Evolutionary conservation across 164 flowering plant genomes (phyloP), one percentile per base, ranked within the genome.

Genomic region (Liriodendron chinense): DNA sequence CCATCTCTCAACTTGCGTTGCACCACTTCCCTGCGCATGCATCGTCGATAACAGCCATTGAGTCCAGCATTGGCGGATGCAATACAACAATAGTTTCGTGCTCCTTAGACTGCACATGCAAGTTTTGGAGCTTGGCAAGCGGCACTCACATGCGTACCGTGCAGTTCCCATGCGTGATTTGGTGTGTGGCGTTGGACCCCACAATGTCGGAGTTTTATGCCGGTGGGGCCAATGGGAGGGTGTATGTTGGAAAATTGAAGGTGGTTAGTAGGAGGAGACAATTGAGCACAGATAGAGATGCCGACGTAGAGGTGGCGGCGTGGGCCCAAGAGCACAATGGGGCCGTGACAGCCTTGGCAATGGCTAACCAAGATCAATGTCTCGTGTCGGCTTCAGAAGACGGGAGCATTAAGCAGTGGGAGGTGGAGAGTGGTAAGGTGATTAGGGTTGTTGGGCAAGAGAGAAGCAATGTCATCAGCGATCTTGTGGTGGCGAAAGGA

Each of bases 371-470:
- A 10, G 81, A 80, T 4, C 50, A 68, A 75, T 73, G 76, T 65
- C 9, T 87, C 70, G 80, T 86, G 10, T 82, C 90, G 2, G 88
- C 87, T 14, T 80, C 90, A 0, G 89, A 86, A 71, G 90, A 85
- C 23, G 92, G 92, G 34, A 72, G 74, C 23, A 62, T 87, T 26
- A 70, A 80, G 72, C 43, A 84, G 14, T 85, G 87, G 90, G 85
- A 84, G 12, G 73, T 70, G 14, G 83, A 78, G 48, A 73, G 26
- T 14, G 79, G 83, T 2, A 22, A 59, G 24, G 78, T 81, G 62
- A 47, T 80, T 0, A 78, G 67, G 73, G 76, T 56, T 65, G 23
- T 89, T 49, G 84, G 76, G 47, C 66, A 76, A 50, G 82, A 62
- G 50, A 73, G 74, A 57, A 81, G 71, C 3, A 65, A 80, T 57